Conservation (phyloP, 768 basidiomycete genomes). For the Leccinum rimulosum region DNA sequence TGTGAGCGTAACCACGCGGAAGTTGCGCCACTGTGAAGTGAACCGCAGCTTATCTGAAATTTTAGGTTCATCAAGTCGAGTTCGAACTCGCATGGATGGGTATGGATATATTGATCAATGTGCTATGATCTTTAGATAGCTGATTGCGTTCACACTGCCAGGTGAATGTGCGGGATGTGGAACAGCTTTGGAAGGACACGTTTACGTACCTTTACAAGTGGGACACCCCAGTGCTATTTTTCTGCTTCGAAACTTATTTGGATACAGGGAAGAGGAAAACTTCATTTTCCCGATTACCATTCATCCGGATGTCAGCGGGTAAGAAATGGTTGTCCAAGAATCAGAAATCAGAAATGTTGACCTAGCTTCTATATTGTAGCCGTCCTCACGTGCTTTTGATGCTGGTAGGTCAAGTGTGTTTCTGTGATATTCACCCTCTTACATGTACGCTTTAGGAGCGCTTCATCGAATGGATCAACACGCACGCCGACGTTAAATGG, state of each 20-base stretch:
- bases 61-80: conserved; percentile 66
- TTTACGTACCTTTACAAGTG: conserved; percentile 68
- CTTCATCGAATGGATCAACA: conserved; percentile 74
- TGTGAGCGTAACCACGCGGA: conserved; percentile 36
- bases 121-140: not conserved
- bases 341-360: not conserved
- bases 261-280: conserved; percentile 53
- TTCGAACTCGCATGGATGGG: conserved; percentile 73
- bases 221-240: not conserved
- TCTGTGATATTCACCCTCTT: not conserved
- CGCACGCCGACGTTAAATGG: conserved; percentile 67
- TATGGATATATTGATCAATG: conserved; percentile 20
- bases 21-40: not conserved
- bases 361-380: conserved; percentile 29
- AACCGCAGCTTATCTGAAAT: not conserved
- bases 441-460: conserved; percentile 44
- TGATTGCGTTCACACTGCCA: conserved; percentile 16
- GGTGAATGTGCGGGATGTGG: conserved; percentile 65
- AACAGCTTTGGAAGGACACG: conserved; percentile 74
- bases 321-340: conserved; percentile 20
- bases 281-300: conserved; percentile 78
- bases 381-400: conserved; percentile 72
- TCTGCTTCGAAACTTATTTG: not conserved
- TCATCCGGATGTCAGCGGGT: conserved; percentile 76
- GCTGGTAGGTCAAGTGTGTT: conserved; percentile 43